Conservation (phyloP, 768 basidiomycete species). For the Kwoniella botswanensis region DNA sequence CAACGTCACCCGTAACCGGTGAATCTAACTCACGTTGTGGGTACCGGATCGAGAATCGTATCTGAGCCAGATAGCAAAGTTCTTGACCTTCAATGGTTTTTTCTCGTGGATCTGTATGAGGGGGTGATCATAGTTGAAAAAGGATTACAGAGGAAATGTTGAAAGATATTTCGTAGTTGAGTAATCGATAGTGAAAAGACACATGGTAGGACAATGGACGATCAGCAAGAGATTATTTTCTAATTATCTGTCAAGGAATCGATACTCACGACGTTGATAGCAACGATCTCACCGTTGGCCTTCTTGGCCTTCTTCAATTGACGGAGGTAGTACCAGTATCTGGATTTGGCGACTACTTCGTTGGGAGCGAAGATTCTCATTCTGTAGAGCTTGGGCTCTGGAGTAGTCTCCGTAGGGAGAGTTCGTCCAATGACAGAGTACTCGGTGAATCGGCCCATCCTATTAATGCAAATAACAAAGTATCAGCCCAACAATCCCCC, state of each 20-base stretch:
- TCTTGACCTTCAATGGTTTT: constrained; percentile 98
- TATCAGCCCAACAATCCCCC: constrained; percentile 2
- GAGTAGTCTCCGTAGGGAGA: constrained; percentile 89
- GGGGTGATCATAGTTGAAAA: background rate
- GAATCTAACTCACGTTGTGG: constrained; percentile 79
- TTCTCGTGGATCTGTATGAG: constrained; percentile 85
- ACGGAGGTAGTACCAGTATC: constrained; percentile 99
- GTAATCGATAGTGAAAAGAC: background rate
- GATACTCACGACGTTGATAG: constrained; percentile 93
- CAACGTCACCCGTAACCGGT: background rate
- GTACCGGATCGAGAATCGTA: constrained; percentile 99
- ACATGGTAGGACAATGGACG: background rate
- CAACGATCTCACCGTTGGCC: constrained; percentile 98
- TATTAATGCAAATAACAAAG: constrained; percentile 26
- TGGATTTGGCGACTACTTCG: constrained; percentile 97
- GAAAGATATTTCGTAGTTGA: background rate
- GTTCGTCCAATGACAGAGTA: constrained; percentile 98
- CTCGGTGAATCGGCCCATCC: constrained; percentile 68
- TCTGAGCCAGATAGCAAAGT: constrained; percentile 99
- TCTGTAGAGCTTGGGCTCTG: constrained; percentile 96
- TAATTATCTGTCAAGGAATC: constrained; percentile 54
- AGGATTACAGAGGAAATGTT: background rate
- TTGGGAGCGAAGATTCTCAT: constrained; percentile 99
- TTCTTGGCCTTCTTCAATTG: constrained; percentile 99
- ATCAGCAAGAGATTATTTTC: background rate